Conservation (phyloP, 179 eudicot species). For the Amaranthus tricolor region DNA sequence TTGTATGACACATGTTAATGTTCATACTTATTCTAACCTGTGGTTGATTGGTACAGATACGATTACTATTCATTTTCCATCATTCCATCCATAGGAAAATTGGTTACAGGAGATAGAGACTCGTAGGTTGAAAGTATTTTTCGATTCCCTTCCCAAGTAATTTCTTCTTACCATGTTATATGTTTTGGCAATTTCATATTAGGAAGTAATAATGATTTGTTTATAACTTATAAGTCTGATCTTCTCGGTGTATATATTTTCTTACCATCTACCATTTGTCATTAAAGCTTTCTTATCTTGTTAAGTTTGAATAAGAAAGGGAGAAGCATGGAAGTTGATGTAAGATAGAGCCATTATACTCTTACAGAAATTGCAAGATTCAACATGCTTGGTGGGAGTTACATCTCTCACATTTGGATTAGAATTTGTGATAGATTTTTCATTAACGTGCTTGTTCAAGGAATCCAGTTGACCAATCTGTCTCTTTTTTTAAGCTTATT, state of each 20-base stretch:
- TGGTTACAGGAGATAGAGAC: slow-evolving; percentile 80
- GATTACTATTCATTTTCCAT: slow-evolving; percentile 84
- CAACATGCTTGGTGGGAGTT: too few species aligned
- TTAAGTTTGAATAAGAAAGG: not conserved
- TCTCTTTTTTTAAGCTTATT: too few species aligned
- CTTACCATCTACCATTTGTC: not conserved
- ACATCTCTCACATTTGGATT: too few species aligned
- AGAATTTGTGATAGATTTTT: too few species aligned
- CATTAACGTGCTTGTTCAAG: too few species aligned
- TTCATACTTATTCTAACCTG: too few species aligned
- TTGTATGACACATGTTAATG: too few species aligned
- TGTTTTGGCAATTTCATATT: not conserved
- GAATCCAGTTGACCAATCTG: too few species aligned
- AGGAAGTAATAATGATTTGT: not conserved
- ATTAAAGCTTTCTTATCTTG: too few species aligned
- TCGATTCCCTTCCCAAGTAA: slow-evolving; percentile 87
- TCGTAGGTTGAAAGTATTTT: slow-evolving; percentile 87
- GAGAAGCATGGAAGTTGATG: not conserved
- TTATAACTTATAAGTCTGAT: not conserved
- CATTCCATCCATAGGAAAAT: slow-evolving; percentile 76
- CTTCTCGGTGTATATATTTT: not conserved
- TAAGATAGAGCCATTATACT: not conserved
- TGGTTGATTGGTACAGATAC: slow-evolving; percentile 47
- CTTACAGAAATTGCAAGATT: too few species aligned
- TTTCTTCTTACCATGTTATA: slow-evolving; percentile 3